phyloP scores from a whole-genome alignment of 331 rosid species.

The Acacia pycnantha region DNA sequence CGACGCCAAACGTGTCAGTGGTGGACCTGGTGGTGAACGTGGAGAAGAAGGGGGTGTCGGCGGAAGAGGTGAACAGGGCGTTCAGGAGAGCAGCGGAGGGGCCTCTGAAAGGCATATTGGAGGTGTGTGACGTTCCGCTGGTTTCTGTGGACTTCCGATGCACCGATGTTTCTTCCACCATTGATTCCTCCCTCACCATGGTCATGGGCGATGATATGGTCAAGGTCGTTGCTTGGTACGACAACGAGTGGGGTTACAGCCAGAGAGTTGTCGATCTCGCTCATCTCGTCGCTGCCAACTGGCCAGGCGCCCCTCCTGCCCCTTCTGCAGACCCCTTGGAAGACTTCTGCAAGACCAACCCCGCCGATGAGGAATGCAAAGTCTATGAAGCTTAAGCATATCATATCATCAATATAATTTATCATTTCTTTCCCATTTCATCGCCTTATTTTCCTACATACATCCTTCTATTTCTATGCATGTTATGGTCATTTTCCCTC shows the following conservation, averaged over 20 bases:
- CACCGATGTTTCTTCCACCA: conserved; percentile 88
- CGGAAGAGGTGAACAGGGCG: conserved; percentile 92
- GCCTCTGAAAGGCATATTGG: conserved; percentile 81
- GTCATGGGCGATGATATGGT: conserved; percentile 99
- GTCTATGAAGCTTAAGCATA: conserved; percentile 61
- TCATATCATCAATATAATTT: not conserved
- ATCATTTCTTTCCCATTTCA: too few species aligned
- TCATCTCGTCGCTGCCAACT: conserved; percentile 79
- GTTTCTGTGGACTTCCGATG: conserved; percentile 93
- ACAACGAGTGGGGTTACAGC: conserved; percentile 99
- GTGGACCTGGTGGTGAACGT: conserved; percentile 92
- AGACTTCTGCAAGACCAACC: conserved; percentile 93
- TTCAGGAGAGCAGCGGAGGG: conserved; percentile 91
- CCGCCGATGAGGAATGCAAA: conserved; percentile 95
- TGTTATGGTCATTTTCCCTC: not conserved
- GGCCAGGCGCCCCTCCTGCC: conserved; percentile 61
- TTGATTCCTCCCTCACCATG: conserved; percentile 93
- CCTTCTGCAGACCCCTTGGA: conserved; percentile 90
- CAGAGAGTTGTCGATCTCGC: conserved; percentile 99
- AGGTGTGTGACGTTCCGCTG: conserved; percentile 89
- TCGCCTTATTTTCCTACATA: too few species aligned
- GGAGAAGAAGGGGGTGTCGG: conserved; percentile 81
- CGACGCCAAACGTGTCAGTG: conserved; percentile 93
- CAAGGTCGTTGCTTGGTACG: conserved; percentile 99
- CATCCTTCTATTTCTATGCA: too few species aligned